Evolutionary conservation across 2,329 filamentous ascomycete genomes (phyloP).

Genomic region (Colletotrichum zoysiae): DNA sequence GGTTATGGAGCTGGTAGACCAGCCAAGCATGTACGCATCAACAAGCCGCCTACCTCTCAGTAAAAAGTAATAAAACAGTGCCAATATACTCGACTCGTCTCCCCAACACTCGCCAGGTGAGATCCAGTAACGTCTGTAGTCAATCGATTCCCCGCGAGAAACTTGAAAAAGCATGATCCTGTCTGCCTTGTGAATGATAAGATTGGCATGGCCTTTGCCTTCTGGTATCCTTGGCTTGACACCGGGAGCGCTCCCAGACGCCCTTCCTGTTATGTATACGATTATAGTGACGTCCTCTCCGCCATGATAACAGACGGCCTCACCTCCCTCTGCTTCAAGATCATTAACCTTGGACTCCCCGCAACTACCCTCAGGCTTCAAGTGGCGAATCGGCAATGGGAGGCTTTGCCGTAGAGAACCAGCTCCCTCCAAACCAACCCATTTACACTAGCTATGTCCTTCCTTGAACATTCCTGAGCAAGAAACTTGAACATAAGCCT

Average conservation of each 20-base stretch:
- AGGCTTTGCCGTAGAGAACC: background rate
- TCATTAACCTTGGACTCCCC: constrained; percentile 51
- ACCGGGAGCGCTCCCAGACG: constrained; percentile 30
- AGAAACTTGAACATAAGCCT: background rate
- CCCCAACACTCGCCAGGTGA: too few relatives aligned
- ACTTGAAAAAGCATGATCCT: background rate
- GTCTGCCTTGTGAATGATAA: constrained; percentile 1
- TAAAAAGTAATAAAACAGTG: background rate
- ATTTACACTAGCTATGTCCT: background rate
- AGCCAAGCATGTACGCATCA: too few relatives aligned
- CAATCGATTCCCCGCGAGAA: background rate
- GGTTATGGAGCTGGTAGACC: background rate
- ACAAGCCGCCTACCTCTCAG: background rate
- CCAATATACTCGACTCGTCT: background rate
- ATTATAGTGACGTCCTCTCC: constrained; percentile 44
- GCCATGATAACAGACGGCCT: constrained; percentile 52
- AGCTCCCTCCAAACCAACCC: background rate
- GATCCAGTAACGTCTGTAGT: too few relatives aligned
- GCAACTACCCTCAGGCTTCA: constrained; percentile 45
- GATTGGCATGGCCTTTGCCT: constrained; percentile 6
- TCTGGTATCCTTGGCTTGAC: background rate
- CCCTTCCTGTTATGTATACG: constrained; percentile 49
- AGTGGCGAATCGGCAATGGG: constrained; percentile 46
- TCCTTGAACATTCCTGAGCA: background rate
- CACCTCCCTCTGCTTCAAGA: constrained; percentile 43